A percentile compares a stretch with the other conserved stretches of the same genome.
Evolutionary conservation across 768 basidiomycete species (phyloP).

Genomic region (Pulveroboletus sp.): DNA sequence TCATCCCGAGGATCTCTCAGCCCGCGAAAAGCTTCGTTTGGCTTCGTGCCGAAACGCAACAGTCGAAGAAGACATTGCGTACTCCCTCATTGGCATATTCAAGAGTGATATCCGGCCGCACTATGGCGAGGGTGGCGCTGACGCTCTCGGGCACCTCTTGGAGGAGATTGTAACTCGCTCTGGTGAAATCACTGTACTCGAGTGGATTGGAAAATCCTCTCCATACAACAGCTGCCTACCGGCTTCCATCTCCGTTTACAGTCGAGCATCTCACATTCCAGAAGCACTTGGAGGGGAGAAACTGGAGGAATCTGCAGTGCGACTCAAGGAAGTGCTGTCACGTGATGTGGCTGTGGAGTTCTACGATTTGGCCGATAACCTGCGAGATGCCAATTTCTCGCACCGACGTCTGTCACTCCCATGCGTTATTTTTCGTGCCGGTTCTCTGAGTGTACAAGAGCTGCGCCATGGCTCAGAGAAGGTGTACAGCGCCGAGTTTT

Average conservation of each 20-base stretch:
- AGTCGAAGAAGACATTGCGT: slow-evolving; percentile 9
- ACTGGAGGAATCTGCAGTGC: neutral
- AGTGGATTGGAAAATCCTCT: slow-evolving; percentile 11
- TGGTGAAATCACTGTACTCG: slow-evolving; percentile 5
- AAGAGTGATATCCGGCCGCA: slow-evolving; percentile 2
- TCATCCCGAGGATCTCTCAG: slow-evolving; percentile 3
- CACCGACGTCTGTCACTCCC: slow-evolving; percentile 6
- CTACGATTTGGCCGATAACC: neutral
- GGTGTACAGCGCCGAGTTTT: neutral
- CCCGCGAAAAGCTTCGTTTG: slow-evolving; percentile 8
- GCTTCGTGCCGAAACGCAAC: slow-evolving; percentile 11
- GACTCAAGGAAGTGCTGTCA: neutral
- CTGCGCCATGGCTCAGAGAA: neutral
- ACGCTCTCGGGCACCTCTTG: slow-evolving; percentile 11
- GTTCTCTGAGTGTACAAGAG: neutral
- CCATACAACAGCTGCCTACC: slow-evolving; percentile 16
- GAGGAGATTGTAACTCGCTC: slow-evolving; percentile 11
- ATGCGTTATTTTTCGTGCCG: slow-evolving; percentile 2
- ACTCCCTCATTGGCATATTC: slow-evolving; percentile 10
- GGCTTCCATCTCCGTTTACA: neutral
- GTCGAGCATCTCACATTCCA: neutral
- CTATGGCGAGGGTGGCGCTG: slow-evolving; percentile 8
- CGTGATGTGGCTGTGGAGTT: neutral
- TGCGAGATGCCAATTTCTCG: neutral
- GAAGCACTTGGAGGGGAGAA: neutral